Base-by-base conservation (phyloP, 345 rosid genomes). In the Cardamine chenopodiifolia region DNA sequence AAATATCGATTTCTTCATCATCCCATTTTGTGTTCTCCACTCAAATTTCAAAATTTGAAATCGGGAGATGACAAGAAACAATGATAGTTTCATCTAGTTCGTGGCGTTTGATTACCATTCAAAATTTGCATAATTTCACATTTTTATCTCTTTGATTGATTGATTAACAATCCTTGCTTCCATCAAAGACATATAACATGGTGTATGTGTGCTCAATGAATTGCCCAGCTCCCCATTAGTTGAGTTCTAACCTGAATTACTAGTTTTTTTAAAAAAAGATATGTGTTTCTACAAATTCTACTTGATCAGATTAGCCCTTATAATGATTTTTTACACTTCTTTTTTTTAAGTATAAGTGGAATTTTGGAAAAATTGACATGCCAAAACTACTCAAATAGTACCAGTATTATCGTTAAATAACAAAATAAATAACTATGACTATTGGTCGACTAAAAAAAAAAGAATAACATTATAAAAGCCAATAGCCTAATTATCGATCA, bases 31-130 rank as follows among this genome's bases (percentile, higher is more conserved):
- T 20, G 13, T 49, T 49, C 28, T 48, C 4, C 8, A 64, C 14
- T 70, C 59, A 32, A 37, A 29, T 55, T 78, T 78, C 77, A 78
- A 78, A 78, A 8, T 78, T 78, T 78, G 77, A 78, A 78, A 66
- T 12, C 8, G 2, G 42, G 18, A 37, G 49, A 18, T 66, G 57
- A 50, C 68, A 77, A 77, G 68, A 57, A 49, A 58, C 66, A 63
- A 45, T 63, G 50, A 76, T 63, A 70, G 55, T 63, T 54, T 62
- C 70, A 47, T 34, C 19, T 5, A 70, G 62, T 64, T 56, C 35
- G 71, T 77, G 76, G 54, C 14, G 17, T 77, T 63, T 56, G 55
- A 62, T 70, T 55, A 70, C 52, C 58, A 48, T 50, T 67, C 11
- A 25, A 59, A 10, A 5, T 47, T 39, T 39, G 12, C 65, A 76